Conservation (phyloP, 1,139 yeast species). For the Geotrichum phurueaensis region DNA sequence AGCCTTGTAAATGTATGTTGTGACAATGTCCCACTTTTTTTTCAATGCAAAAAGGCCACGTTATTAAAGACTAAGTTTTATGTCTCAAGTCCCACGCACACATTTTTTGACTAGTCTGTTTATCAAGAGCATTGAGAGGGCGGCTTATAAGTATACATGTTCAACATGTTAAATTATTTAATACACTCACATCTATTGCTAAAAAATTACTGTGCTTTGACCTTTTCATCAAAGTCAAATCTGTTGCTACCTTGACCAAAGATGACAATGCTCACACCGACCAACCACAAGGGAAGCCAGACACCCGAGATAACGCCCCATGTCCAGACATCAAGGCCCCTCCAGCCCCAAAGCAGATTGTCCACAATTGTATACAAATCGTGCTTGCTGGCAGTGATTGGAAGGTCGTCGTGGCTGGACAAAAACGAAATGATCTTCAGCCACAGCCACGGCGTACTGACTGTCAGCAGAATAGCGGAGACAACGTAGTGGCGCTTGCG, state of each 20-base stretch:
- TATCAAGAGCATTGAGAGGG: neutral
- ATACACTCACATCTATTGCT: neutral
- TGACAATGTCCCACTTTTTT: neutral
- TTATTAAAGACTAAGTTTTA: neutral
- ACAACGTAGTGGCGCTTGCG: conserved; percentile 13
- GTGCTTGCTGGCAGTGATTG: conserved; percentile 41
- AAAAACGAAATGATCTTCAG: conserved; percentile 40
- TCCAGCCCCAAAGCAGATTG: conserved; percentile 59
- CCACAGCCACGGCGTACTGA: conserved; percentile 25
- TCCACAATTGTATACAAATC: conserved; percentile 37
- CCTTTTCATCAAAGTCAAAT: neutral
- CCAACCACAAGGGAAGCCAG: conserved; percentile 81
- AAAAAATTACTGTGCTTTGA: conserved; percentile 5
- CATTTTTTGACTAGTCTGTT: neutral
- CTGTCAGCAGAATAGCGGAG: conserved; percentile 2
- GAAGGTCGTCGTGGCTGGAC: conserved; percentile 23
- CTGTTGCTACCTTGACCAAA: neutral
- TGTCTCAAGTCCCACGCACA: neutral
- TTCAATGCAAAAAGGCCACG: conserved; percentile 8
- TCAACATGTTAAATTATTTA: neutral
- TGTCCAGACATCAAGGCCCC: conserved; percentile 74
- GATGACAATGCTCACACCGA: conserved; percentile 39
- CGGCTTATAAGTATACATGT: neutral
- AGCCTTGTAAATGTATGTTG: neutral
- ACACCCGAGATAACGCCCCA: conserved; percentile 71